A percentile compares a stretch with the other conserved stretches of the same genome.
Conservation (phyloP, 768 basidiomycete species). For the Boletellus emodensis region DNA sequence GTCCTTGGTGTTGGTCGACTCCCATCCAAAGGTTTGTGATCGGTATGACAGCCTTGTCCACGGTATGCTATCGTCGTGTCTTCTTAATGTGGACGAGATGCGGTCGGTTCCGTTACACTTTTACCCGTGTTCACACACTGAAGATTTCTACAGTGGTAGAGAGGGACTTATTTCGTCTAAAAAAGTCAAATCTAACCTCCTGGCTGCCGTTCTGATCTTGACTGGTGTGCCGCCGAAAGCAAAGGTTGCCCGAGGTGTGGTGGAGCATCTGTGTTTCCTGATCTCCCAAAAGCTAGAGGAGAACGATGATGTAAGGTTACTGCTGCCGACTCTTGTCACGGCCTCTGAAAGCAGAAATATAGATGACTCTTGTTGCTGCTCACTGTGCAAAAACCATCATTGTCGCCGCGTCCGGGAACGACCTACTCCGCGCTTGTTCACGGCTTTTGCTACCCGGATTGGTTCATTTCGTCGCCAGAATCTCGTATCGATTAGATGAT, state of each 20-base stretch:
- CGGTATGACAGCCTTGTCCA: constrained; percentile 63
- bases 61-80: constrained; percentile 79
- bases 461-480: constrained; percentile 73
- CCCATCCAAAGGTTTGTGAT: constrained; percentile 40
- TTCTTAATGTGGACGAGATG: constrained; percentile 89
- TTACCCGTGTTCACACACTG: constrained; percentile 1
- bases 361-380: constrained; percentile 81
- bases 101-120: constrained; percentile 48
- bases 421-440: constrained; percentile 66
- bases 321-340: neutral
- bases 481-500: constrained; percentile 60
- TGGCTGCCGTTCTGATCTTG: constrained; percentile 80
- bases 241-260: constrained; percentile 64
- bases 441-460: constrained; percentile 74
- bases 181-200: constrained; percentile 88
- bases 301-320: constrained; percentile 53
- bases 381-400: constrained; percentile 89
- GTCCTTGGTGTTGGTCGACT: constrained; percentile 53
- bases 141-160: constrained; percentile 55
- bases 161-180: constrained; percentile 68
- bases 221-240: constrained; percentile 69
- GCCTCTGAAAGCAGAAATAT: constrained; percentile 2
- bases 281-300: constrained; percentile 79
- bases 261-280: constrained; percentile 83
- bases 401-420: constrained; percentile 63